Evolutionary conservation across 192 early-diverging fungal genomes (phyloP).

Genomic region (Spinellus fusiger): DNA sequence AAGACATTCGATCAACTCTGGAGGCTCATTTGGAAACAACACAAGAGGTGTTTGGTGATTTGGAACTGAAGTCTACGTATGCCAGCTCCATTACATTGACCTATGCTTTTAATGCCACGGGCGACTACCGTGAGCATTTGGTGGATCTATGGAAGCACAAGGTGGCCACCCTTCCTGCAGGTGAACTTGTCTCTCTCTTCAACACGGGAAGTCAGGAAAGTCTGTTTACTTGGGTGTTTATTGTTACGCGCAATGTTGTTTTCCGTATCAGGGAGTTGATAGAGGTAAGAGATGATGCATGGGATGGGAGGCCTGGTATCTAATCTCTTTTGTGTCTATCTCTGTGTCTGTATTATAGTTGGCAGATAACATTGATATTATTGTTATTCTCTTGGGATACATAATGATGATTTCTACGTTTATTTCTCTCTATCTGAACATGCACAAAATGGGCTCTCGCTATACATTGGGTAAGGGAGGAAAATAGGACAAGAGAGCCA

Average conservation of each 20-base stretch:
- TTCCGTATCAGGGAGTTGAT: constrained; percentile 61
- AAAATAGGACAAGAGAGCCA: neutral
- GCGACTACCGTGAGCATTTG: constrained; percentile 31
- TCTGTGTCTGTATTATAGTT: constrained; percentile 16
- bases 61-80: neutral
- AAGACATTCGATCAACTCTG: constrained; percentile 28
- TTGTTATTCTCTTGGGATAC: constrained; percentile 73
- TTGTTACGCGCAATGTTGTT: constrained; percentile 47
- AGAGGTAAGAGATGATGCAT: constrained; percentile 22
- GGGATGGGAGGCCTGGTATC: too few species aligned
- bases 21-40: constrained; percentile 1
- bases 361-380: constrained; percentile 70
- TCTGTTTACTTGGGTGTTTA: constrained; percentile 47
- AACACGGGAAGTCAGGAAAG: constrained; percentile 37
- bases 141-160: constrained; percentile 48
- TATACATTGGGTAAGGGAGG: constrained; percentile 52
- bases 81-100: constrained; percentile 31
- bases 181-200: constrained; percentile 34
- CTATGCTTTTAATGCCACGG: constrained; percentile 49
- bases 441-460: constrained; percentile 79
- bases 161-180: constrained; percentile 36
- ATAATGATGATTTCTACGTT: constrained; percentile 79
- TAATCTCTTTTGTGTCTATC: neutral
- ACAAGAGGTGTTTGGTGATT: constrained; percentile 8
- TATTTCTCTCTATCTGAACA: constrained; percentile 72